phyloP scores from a whole-genome alignment of 495 filamentous ascomycete genomes.

The Penicillium atrosanguineum region DNA sequence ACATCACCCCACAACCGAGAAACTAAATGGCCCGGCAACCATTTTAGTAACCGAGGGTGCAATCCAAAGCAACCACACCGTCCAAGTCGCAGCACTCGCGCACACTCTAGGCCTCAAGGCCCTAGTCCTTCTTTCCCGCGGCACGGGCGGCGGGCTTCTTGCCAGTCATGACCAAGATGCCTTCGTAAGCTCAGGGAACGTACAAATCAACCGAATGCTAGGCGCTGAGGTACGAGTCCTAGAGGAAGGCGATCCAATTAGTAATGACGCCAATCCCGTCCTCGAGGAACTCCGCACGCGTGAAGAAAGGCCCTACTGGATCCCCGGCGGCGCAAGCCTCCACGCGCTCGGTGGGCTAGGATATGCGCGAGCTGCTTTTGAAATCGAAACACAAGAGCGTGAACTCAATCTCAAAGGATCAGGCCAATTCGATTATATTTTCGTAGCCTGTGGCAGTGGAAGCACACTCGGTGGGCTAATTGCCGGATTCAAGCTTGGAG shows the following conservation, averaged over 20 bases:
- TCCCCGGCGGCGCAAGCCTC: conserved; percentile 39
- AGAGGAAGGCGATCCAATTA: conserved; percentile 13
- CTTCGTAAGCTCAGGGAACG: conserved; percentile 31
- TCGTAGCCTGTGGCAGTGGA: conserved; percentile 41
- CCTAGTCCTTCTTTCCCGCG: conserved; percentile 29
- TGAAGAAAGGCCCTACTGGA: conserved; percentile 33
- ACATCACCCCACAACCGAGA: conserved; percentile 11
- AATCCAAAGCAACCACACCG: conserved; percentile 43
- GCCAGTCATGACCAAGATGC: conserved; percentile 9
- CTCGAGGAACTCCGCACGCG: conserved; percentile 16
- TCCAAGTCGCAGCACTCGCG: conserved; percentile 37
- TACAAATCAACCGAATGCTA: conserved; percentile 30
- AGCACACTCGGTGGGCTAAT: conserved; percentile 39
- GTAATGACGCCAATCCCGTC: conserved; percentile 17
- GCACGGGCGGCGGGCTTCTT: conserved; percentile 27
- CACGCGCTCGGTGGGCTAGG: conserved; percentile 40
- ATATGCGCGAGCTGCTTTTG: conserved; percentile 38
- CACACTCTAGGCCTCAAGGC: conserved; percentile 26
- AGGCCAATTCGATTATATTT: conserved; percentile 34
- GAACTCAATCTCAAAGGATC: conserved; percentile 16
- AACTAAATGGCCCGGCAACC: conserved; percentile 17
- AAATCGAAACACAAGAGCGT: conserved; percentile 36
- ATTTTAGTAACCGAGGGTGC: conserved; percentile 42
- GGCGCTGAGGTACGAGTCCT: conserved; percentile 41
- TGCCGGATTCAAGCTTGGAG: conserved; percentile 36